phyloP scores from a whole-genome alignment of 1,284 basidiomycete genomes.

The Cerrena zonata region DNA sequence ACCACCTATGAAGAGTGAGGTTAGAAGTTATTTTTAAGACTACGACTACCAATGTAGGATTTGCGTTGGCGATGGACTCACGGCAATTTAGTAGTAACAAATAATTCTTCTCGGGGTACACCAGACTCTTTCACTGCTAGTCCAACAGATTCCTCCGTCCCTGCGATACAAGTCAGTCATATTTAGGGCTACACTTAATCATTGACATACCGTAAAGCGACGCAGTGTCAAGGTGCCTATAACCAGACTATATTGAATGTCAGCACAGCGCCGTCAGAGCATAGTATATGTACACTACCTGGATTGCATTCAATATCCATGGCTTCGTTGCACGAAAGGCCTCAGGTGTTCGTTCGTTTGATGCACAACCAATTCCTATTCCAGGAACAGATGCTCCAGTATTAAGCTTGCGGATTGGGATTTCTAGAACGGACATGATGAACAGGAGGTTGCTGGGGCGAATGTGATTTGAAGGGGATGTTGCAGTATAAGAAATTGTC shows the following conservation, averaged over 20 bases:
- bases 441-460: neutral
- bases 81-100: conserved; percentile 38
- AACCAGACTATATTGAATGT: conserved; percentile 20
- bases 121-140: conserved; percentile 37
- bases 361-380: conserved; percentile 26
- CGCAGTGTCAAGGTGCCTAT: conserved; percentile 27
- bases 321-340: conserved; percentile 16
- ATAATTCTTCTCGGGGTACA: conserved; percentile 38
- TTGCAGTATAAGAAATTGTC: no score
- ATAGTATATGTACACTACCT: conserved; percentile 13
- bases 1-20: no score
- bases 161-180: conserved; percentile 12
- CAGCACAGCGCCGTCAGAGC: neutral
- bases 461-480: no score
- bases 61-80: conserved; percentile 9
- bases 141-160: conserved; percentile 37
- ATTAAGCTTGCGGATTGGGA: conserved; percentile 1
- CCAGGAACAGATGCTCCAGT: conserved; percentile 1
- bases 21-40: neutral
- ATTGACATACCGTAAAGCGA: conserved; percentile 23
- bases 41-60: neutral
- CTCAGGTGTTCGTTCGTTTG: conserved; percentile 22
- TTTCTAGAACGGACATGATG: neutral
- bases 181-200: neutral
- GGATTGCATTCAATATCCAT: conserved; percentile 24